Base-by-base conservation (phyloP, 257 asterid genomes). In the Voacanga thouarsii region DNA sequence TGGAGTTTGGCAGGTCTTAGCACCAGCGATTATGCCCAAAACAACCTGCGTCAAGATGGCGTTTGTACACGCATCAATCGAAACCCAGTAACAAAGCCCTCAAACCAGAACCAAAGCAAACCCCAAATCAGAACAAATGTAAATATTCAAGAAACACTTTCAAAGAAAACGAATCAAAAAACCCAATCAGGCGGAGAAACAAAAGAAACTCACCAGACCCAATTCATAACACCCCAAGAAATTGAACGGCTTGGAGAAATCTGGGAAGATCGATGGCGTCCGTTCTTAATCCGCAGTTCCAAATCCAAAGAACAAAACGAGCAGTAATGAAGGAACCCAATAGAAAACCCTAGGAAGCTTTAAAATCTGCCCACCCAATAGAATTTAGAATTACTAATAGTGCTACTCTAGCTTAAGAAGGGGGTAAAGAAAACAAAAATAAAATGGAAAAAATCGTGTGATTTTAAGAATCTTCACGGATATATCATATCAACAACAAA, bases 401-500 rank as follows among this genome's bases (percentile, higher is more conserved):
- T 47, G 37, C 28, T 76, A n/a, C 71, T 39, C 44, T 14, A 41
- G 21, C 66, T 39, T 70, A n/a, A 59, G 49, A 65, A 64, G 44
- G 39, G 43, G 57, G 18, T 37, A 28, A 69, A 71, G 24, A 53
- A 14, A 55, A 53, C 55, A 43, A 30, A 44, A 60, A 6, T 6
- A 10, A 77, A 74, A 43, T 47, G 76, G 81, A 72, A 60, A 59
- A 82, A 76, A 47, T n/a, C 88, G 89, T 84, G 87, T 71, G 87
- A 78, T 80, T 33, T 86, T 85, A 89, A 86, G 88, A 89, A 88
- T 87, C 88, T 86, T 83, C 84, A 85, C 77, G 86, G 81, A 61
- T 63, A 77, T 77, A 73, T 78, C 77, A 73, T 78, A 80, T 66
- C 67, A 60, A 68, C 56, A 74, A 61, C 77, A 28, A 71, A 55